A percentile compares a stretch with the other conserved stretches of the same genome.
Evolutionary conservation across 495 filamentous ascomycete genomes (phyloP).

Genomic region (Corynascus novoguineensis): DNA sequence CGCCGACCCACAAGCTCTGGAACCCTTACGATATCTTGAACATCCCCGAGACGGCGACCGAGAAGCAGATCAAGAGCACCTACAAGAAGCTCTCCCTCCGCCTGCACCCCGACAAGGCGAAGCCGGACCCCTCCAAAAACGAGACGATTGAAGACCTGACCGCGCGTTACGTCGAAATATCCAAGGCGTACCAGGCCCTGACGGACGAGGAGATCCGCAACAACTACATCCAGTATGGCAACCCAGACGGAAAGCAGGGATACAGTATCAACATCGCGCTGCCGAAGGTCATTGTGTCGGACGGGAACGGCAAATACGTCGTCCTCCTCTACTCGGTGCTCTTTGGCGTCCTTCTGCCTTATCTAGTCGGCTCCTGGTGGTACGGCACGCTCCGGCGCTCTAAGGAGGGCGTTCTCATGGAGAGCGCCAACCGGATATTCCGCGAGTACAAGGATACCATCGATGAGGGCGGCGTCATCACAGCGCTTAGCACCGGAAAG

Average conservation of each 20-base stretch:
- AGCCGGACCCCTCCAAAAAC: conserved; percentile 75
- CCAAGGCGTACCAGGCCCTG: conserved; percentile 94
- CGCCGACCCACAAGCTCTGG: conserved; percentile 72
- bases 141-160: conserved; percentile 82
- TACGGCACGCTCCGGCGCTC: conserved; percentile 90
- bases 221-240: conserved; percentile 91
- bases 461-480: conserved; percentile 70
- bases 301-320: conserved; percentile 94
- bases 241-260: conserved; percentile 96
- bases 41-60: conserved; percentile 74
- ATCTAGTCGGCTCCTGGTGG: conserved; percentile 96
- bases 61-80: conserved; percentile 83
- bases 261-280: conserved; percentile 97
- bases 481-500: conserved; percentile 72
- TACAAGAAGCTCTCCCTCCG: conserved; percentile 82
- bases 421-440: conserved; percentile 90
- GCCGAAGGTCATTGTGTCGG: conserved; percentile 84
- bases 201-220: conserved; percentile 96
- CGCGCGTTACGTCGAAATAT: conserved; percentile 83
- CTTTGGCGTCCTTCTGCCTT: conserved; percentile 84
- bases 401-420: conserved; percentile 83
- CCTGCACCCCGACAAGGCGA: conserved; percentile 88
- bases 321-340: conserved; percentile 80
- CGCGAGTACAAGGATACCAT: conserved; percentile 81
- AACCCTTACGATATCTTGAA: conserved; percentile 93